These are phyloP conservation scores for Irineochytrium annulatum DNA, from an alignment of 192 early-diverging fungal genomes.

Conservation along the genomic window DNA sequence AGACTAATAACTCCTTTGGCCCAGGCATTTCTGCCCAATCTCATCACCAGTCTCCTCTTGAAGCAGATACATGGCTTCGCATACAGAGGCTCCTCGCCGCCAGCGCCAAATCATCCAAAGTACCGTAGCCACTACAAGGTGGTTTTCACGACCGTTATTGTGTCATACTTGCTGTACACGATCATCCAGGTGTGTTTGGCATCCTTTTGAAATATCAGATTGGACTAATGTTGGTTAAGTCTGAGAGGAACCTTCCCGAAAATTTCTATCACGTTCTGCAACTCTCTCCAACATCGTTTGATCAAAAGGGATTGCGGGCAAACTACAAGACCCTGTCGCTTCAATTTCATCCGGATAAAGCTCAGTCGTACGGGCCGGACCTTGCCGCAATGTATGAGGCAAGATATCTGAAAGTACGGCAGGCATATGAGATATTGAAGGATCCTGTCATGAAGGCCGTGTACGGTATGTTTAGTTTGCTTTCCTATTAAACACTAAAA, in stretches of 20 bases:
- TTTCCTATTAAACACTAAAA: constrained; percentile 6
- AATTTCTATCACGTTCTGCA: constrained; percentile 36
- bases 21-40: constrained; percentile 11
- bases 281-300: constrained; percentile 9
- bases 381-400: constrained; percentile 8
- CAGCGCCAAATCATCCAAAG: constrained; percentile 12
- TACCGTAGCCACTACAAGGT: constrained; percentile 23
- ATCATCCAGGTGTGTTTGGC: constrained; percentile 31
- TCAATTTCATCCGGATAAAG: constrained; percentile 43
- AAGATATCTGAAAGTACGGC: constrained; percentile 30
- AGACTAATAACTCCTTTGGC: too few relatives aligned
- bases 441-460: constrained; percentile 29
- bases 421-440: constrained; percentile 44
- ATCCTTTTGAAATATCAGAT: background rate
- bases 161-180: constrained; percentile 32
- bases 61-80: constrained; percentile 3
- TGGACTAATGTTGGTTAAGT: constrained; percentile 10
- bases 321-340: constrained; percentile 35
- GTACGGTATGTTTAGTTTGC: constrained; percentile 39
- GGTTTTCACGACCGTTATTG: constrained; percentile 30
- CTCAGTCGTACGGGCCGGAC: constrained; percentile 5
- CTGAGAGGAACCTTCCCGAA: constrained; percentile 35
- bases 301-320: constrained; percentile 26
- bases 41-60: constrained; percentile 12
- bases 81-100: constrained; percentile 1